These are phyloP conservation scores for Penicillium sp. DNA, from an alignment of 2,329 filamentous ascomycete species.

Conservation along the genomic window DNA sequence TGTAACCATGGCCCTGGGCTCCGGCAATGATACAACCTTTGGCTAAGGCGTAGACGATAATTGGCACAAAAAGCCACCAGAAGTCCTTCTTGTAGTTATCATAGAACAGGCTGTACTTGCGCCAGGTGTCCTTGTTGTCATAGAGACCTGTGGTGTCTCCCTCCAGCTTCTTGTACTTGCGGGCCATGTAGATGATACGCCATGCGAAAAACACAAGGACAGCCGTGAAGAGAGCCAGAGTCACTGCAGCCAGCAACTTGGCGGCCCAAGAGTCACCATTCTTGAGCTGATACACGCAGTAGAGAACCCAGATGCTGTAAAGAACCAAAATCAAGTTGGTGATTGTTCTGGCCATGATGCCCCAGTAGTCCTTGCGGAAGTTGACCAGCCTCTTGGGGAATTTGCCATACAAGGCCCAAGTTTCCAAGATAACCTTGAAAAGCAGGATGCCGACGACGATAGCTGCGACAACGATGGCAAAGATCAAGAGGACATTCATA, in stretches of 20 bases:
- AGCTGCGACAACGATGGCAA: slow-evolving; percentile 78
- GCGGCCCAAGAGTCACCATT: slow-evolving; percentile 92
- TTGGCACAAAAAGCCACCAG: slow-evolving; percentile 95
- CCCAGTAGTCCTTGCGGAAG: slow-evolving; percentile 97
- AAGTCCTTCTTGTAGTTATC: slow-evolving; percentile 90
- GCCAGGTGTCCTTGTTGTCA: slow-evolving; percentile 85
- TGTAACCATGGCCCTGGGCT: slow-evolving; percentile 78
- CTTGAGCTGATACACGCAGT: slow-evolving; percentile 94
- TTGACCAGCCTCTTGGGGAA: slow-evolving; percentile 76
- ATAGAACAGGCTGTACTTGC: slow-evolving; percentile 97
- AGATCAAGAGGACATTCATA: slow-evolving; percentile 88
- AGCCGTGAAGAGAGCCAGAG: slow-evolving; percentile 74
- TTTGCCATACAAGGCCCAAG: slow-evolving; percentile 83
- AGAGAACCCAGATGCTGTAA: slow-evolving; percentile 92
- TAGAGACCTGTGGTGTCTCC: slow-evolving; percentile 73
- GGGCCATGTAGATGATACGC: slow-evolving; percentile 76
- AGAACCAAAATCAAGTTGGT: slow-evolving; percentile 86
- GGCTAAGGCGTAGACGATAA: slow-evolving; percentile 84
- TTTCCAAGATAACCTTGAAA: slow-evolving; percentile 85
- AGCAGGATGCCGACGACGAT: slow-evolving; percentile 85
- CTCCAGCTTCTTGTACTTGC: slow-evolving; percentile 68
- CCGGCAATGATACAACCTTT: slow-evolving; percentile 84
- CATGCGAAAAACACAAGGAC: slow-evolving; percentile 79
- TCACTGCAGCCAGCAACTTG: slow-evolving; percentile 76
- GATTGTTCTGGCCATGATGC: slow-evolving; percentile 80